Conservation (phyloP, 495 filamentous ascomycete genomes). For the Xylaria grammica region DNA sequence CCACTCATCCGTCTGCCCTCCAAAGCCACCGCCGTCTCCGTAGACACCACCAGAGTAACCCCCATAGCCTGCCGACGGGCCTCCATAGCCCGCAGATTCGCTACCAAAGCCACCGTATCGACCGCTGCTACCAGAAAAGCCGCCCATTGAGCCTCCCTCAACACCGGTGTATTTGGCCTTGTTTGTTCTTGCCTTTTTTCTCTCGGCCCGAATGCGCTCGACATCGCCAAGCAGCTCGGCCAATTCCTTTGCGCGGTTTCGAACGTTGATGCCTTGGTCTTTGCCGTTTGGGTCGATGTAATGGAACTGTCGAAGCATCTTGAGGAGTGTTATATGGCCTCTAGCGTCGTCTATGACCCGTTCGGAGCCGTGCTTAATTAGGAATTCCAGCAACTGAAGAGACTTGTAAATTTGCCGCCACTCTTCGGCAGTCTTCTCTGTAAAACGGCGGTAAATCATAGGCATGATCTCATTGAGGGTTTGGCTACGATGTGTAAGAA, state of each 20-base stretch:
- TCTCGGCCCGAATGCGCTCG: slow-evolving; percentile 86
- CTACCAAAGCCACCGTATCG: slow-evolving; percentile 92
- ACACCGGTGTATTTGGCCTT: slow-evolving; percentile 94
- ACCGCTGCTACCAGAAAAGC: slow-evolving; percentile 56
- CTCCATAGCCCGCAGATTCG: slow-evolving; percentile 66
- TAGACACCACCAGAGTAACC: slow-evolving; percentile 89
- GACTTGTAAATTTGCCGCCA: slow-evolving; percentile 99
- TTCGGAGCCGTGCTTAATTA: slow-evolving; percentile 98
- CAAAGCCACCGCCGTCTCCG: slow-evolving; percentile 91
- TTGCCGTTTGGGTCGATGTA: slow-evolving; percentile 96
- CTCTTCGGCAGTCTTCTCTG: slow-evolving; percentile 96
- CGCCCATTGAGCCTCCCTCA: slow-evolving; percentile 74
- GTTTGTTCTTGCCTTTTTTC: slow-evolving; percentile 90
- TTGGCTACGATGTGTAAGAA: slow-evolving; percentile 63
- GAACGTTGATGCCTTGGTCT: slow-evolving; percentile 97
- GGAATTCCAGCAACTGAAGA: slow-evolving; percentile 94
- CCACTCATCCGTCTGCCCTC: slow-evolving; percentile 70
- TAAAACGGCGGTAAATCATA: slow-evolving; percentile 99
- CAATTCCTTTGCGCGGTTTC: slow-evolving; percentile 93
- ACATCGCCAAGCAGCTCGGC: slow-evolving; percentile 93
- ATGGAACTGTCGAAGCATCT: slow-evolving; percentile 99
- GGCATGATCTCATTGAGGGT: slow-evolving; percentile 99
- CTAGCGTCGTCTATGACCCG: slow-evolving; percentile 97
- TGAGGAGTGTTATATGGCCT: slow-evolving; percentile 90
- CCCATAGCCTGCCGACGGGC: slow-evolving; percentile 67